Evolutionary conservation across 352 stramenopile genomes (phyloP), one percentile per base, ranked within the genome.

Genomic region (Phytophthora cactorum): DNA sequence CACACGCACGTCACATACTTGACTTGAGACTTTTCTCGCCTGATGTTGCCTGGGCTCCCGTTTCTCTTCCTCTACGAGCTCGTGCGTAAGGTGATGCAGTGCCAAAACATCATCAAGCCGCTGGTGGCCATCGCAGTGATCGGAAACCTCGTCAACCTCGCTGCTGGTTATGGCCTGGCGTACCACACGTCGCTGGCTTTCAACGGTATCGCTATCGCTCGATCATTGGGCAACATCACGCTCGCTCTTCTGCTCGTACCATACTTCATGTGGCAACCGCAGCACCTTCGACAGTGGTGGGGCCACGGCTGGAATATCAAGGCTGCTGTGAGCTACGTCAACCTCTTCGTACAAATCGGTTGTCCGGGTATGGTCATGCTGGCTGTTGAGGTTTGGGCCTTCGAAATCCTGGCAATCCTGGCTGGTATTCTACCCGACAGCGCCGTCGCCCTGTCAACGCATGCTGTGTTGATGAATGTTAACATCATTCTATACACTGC

Each of bases 11-110:
- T 96, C 43, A 77, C 5, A 50, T 71, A 4, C 60, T 53, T 84
- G 41, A 74, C 87, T 0, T 77, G 79, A n/a, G 47, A 83, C 1
- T 93, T 91, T 4, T 80, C 75, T 8, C 41, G 81, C 5, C 86
- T 84, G 60, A 73, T 78, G 38, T 45, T 96, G 4, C 74, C 72
- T 2, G 80, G 84, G n/a, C 17, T 82, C 39, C 85, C 87, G 25
- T 91, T 86, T 59, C 34, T 91, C 2, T 95, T 89, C 52, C 54
- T 80, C 5, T 95, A 92, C 65, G 86, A 96, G 66, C 66, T 93
- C 27, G 53, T 90, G 8, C 78, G 84, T 41, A 93, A 94, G 53
- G 68, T 88, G 28, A 65, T 86, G 8, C 84, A 93, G 53, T 67
- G 86, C 0, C 75, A 91, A 57, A 90, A 90, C 54, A 81, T 92